Evolutionary conservation across 176 grass and related monocot genomes (phyloP), one percentile per base, ranked within the genome.

Genomic region (Aegilops sharonensis): DNA sequence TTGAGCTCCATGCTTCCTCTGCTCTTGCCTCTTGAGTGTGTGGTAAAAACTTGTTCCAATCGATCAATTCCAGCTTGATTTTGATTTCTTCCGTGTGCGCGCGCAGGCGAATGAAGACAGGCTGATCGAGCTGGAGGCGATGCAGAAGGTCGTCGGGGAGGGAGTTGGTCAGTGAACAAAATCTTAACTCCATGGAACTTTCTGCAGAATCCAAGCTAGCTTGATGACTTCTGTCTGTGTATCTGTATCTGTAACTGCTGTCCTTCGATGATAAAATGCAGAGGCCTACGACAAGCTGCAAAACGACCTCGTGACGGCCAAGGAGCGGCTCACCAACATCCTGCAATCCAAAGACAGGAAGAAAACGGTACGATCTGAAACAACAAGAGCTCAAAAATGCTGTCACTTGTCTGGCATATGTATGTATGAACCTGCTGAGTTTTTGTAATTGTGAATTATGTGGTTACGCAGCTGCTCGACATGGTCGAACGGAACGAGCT

Each of bases 221-320:
- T 27, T 4, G 12, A 42, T 24, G 2, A 3, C 34, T 75, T 45
- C 9, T 42, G 27, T 27, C 27, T 27, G 27, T 27, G 27, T 27
- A 27, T 42, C 36, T 72, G 18, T 21, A 59, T 40, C 50, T 67
- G 63, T 34, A 81, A 61, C 73, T 31, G 30, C 1, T 12, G 14
- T 20, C 21, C 32, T 18, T 72, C 80, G 5, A 78, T 88, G 5
- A 27, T 27, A 27, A 27, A 27, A 20, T 86, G 69, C 93, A 98
- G 96, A 98, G 83, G 96, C 93, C 24, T 95, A 91, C 72, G 96
- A 98, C 88, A 94, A 89, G 88, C 73, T 98, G 92, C 93, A 98
- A 74, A 34, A 61, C 24, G 93, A 98, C 82, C 89, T 98, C 21
- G 84, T 98, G 18, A 92, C 87, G 0, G 90, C 91, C 0, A 98